phyloP scores from a whole-genome alignment of 1,139 yeast species.

The Scheffersomyces segobiensis region DNA sequence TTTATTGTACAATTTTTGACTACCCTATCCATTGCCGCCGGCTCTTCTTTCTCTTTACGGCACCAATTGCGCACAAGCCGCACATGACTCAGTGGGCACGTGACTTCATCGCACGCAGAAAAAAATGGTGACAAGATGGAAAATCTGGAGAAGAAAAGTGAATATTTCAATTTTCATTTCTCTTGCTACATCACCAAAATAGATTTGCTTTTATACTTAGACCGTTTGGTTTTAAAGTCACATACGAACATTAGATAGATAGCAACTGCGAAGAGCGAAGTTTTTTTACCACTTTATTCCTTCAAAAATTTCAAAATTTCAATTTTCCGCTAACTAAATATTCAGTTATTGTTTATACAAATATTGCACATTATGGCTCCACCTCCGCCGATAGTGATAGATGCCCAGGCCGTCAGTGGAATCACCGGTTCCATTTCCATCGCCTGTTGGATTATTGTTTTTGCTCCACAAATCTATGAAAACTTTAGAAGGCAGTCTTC shows the following conservation, averaged over 20 bases:
- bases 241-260: background rate
- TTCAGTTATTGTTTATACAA: too few species aligned
- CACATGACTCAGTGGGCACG: background rate
- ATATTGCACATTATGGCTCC: constrained; percentile 39
- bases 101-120: background rate
- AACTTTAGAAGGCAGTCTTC: constrained; percentile 81
- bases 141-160: background rate
- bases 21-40: background rate
- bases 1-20: background rate
- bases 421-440: constrained; percentile 89
- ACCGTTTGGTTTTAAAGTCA: background rate
- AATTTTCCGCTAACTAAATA: background rate
- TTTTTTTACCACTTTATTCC: too few species aligned
- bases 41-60: background rate
- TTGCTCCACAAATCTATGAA: constrained; percentile 95
- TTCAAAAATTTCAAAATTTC: background rate
- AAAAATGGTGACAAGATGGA: background rate
- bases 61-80: background rate
- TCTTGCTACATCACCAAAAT: background rate
- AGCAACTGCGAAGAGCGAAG: background rate
- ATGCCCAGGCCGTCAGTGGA: constrained; percentile 81
- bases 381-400: constrained; percentile 67
- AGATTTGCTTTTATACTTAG: background rate
- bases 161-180: background rate
- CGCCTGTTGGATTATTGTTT: constrained; percentile 97